Percentiles rank a stretch among this genome's conserved stretches.
Evolutionary conservation across 331 rosid genomes (phyloP).

Genomic region (Arachis monticola): DNA sequence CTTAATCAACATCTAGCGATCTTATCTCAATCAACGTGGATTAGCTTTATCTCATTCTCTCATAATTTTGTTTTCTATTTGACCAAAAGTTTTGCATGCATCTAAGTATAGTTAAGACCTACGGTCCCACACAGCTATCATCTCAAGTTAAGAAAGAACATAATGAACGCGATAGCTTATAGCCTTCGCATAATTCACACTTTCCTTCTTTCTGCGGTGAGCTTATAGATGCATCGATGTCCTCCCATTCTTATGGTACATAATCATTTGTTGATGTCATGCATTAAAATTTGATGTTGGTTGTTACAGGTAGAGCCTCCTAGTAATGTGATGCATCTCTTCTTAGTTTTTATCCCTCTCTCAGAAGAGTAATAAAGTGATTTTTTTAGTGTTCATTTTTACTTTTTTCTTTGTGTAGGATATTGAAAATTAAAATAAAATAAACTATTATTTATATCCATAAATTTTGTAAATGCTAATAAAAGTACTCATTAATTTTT

Average conservation of each 20-base stretch:
- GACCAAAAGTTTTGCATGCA: slow-evolving; percentile 12
- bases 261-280: slow-evolving; percentile 29
- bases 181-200: background rate
- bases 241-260: slow-evolving; percentile 17
- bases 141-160: background rate
- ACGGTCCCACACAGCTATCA: slow-evolving; percentile 2
- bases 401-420: too few relatives aligned
- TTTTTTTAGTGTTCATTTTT: too few relatives aligned
- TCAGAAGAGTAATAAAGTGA: background rate
- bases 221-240: background rate
- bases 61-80: background rate
- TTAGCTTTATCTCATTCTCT: slow-evolving; percentile 1
- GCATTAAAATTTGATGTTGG: slow-evolving; percentile 25
- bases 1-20: slow-evolving; percentile 19
- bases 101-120: background rate
- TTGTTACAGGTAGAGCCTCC: slow-evolving; percentile 23
- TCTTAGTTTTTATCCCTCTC: background rate
- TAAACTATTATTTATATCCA: too few relatives aligned
- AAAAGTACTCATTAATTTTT: too few relatives aligned
- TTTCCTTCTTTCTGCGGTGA: background rate
- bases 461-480: too few relatives aligned
- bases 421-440: background rate
- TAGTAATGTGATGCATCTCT: background rate
- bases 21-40: slow-evolving; percentile 13
- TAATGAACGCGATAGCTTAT: background rate